Evolutionary conservation across 2,329 filamentous ascomycete genomes (phyloP), one percentile per base, ranked within the genome.

Genomic region (Penicillium palitans): DNA sequence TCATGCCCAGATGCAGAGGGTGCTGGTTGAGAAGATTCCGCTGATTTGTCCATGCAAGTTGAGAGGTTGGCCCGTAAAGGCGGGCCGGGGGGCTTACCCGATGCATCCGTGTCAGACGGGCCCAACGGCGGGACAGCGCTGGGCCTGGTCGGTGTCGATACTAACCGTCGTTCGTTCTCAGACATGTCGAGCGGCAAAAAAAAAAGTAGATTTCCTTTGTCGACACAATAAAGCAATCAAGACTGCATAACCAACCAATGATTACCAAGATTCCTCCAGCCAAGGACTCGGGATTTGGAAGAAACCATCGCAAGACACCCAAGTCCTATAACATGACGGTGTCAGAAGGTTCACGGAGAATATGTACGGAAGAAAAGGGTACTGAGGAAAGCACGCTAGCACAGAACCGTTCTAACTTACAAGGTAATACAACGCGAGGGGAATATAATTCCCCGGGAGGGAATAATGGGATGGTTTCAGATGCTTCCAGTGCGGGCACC

Each of bases 251-350:
- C 61, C 60, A 44, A 53, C 49, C 55, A 50, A 58, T 31, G 46
- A 59, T 61, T 54, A 48, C 59, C 61, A 55, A 67, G 51, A 59
- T 63, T 65, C 65, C 66, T 66, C 66, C 65, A 66, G 54, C 39
- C 47, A 59, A 54, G 44, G 49, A 59, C 27, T 55, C 59, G 54
- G 54, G 52, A 54, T 64, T 60, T 61, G 57, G 40, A 50, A 44
- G 53, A 54, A 63, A 67, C 45, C 66, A 67, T 68, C 61, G 60
- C 66, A 64, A 59, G 60, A 33, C 50, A 46, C 29, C 39, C 21
- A 35, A 47, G 17, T 47, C n/a, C 50, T 54, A 50, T 24, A 41
- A 33, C 13, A 52, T 37, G 44, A 47, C 12, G 57, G 35, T 46
- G 57, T 60, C 39, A 59, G 54, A 52, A 15, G 17, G 21, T 35